A percentile compares a stretch with the other conserved stretches of the same genome.
phyloP scores from a whole-genome alignment of 2,329 filamentous ascomycete species.

The Sphaerostilbella broomeana region DNA sequence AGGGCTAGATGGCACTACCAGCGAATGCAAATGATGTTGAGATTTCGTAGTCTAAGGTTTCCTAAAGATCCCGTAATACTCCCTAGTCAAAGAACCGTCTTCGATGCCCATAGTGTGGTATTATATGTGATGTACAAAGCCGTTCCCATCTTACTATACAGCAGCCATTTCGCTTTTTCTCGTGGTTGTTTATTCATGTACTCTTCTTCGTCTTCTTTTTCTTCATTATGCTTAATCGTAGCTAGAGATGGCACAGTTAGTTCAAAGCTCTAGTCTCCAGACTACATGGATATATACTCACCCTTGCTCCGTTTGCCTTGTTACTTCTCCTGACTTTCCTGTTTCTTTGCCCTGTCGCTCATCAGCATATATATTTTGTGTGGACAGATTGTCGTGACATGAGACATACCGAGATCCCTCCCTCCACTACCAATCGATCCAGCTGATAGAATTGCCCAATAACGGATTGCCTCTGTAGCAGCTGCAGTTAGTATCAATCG shows the following conservation, averaged over 20 bases:
- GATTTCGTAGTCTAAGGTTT: slow-evolving; percentile 13
- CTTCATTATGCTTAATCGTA: slow-evolving; percentile 5
- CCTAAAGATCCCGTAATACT: slow-evolving; percentile 12
- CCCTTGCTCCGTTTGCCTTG: slow-evolving; percentile 75
- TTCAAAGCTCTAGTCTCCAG: background rate
- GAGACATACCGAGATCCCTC: slow-evolving; percentile 60
- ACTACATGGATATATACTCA: slow-evolving; percentile 44
- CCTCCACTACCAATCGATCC: slow-evolving; percentile 87
- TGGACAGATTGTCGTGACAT: too few relatives aligned
- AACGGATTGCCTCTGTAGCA: slow-evolving; percentile 75
- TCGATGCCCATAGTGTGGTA: slow-evolving; percentile 10
- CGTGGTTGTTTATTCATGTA: background rate
- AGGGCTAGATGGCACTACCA: background rate
- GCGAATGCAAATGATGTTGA: slow-evolving; percentile 8
- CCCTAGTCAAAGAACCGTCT: slow-evolving; percentile 12
- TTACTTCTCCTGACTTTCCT: slow-evolving; percentile 58
- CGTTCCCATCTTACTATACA: slow-evolving; percentile 13
- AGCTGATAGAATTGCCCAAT: slow-evolving; percentile 93
- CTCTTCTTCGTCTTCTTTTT: too few relatives aligned
- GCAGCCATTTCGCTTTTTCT: slow-evolving; percentile 2
- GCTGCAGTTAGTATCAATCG: slow-evolving; percentile 7
- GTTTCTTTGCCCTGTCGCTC: slow-evolving; percentile 60
- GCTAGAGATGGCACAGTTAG: slow-evolving; percentile 2
- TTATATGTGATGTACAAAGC: slow-evolving; percentile 13
- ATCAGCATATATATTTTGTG: background rate